A percentile compares a stretch with the other conserved stretches of the same genome.
Evolutionary conservation across 164 flowering plant genomes (phyloP).

Genomic region (Macadamia tetraphylla): DNA sequence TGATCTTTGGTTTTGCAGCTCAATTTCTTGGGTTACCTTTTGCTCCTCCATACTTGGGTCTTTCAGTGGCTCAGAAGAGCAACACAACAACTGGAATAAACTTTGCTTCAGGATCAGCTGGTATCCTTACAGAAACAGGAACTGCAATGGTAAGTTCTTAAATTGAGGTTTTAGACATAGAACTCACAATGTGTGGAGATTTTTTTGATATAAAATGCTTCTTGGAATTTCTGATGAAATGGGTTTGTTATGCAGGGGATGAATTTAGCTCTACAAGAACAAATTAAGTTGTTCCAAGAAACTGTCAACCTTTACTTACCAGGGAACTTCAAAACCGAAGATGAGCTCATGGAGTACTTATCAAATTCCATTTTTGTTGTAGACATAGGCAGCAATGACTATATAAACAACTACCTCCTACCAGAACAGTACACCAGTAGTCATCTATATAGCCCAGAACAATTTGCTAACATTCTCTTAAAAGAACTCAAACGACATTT

Average conservation of each 20-base stretch:
- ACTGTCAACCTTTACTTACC: neutral
- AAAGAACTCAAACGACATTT: neutral
- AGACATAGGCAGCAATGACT: neutral
- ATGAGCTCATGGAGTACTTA: neutral
- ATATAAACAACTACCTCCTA: constrained; percentile 12
- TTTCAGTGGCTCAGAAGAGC: too few species aligned
- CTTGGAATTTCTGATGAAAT: too few species aligned
- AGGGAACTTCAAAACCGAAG: neutral
- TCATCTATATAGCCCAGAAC: neutral
- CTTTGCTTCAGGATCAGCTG: neutral
- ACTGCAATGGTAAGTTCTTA: too few species aligned
- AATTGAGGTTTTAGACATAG: too few species aligned
- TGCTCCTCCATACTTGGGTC: too few species aligned
- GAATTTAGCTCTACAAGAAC: neutral
- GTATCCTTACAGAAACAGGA: too few species aligned
- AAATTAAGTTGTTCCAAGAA: neutral
- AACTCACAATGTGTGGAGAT: too few species aligned
- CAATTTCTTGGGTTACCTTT: too few species aligned
- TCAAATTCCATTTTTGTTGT: neutral
- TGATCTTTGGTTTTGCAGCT: too few species aligned
- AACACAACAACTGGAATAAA: too few species aligned
- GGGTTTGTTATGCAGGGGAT: neutral
- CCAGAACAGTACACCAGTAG: constrained; percentile 3
- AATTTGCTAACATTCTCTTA: constrained; percentile 1
- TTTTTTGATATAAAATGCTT: too few species aligned